Conservation (phyloP, 345 rosid genomes). For the Brassica juncea region DNA sequence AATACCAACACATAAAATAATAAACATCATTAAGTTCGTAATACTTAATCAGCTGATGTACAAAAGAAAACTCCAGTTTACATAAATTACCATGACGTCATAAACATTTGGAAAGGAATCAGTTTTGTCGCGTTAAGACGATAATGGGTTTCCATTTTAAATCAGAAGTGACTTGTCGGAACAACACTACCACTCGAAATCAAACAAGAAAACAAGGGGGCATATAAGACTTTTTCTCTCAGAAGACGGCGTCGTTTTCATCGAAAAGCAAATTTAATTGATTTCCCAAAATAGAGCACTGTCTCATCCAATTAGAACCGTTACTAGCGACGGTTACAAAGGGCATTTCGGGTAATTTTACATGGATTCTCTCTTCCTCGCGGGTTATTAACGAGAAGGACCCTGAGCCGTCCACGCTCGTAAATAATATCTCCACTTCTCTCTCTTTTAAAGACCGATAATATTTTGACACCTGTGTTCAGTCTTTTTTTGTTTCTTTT, state of each 20-base stretch:
- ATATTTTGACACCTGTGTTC: constrained; percentile 34
- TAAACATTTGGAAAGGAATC: not conserved
- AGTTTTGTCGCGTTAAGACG: constrained; percentile 34
- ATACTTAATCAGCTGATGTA: constrained; percentile 20
- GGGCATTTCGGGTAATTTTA: constrained; percentile 29
- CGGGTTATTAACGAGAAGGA: constrained; percentile 36
- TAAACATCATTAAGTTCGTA: constrained; percentile 2
- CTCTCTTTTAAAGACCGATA: constrained; percentile 13
- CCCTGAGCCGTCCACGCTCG: constrained; percentile 26
- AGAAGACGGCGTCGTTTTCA: constrained; percentile 40
- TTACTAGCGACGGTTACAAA: constrained; percentile 21
- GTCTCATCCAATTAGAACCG: constrained; percentile 41
- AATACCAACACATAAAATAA: constrained; percentile 8
- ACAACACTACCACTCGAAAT: constrained; percentile 36
- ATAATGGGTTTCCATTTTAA: constrained; percentile 20
- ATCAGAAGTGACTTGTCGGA: constrained; percentile 35
- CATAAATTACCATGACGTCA: constrained; percentile 12
- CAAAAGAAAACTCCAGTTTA: not conserved
- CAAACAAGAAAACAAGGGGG: constrained; percentile 19
- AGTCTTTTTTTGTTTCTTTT: constrained; percentile 12
- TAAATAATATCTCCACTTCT: constrained; percentile 3
- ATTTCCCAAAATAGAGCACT: constrained; percentile 43
- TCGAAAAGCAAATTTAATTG: constrained; percentile 24
- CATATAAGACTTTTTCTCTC: not conserved
- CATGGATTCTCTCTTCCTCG: not conserved